Percentiles rank a stretch among this genome's conserved stretches.
These are phyloP conservation scores for Colletotrichum kahawae DNA, from an alignment of 2,329 filamentous ascomycete species.

Conservation along the genomic window DNA sequence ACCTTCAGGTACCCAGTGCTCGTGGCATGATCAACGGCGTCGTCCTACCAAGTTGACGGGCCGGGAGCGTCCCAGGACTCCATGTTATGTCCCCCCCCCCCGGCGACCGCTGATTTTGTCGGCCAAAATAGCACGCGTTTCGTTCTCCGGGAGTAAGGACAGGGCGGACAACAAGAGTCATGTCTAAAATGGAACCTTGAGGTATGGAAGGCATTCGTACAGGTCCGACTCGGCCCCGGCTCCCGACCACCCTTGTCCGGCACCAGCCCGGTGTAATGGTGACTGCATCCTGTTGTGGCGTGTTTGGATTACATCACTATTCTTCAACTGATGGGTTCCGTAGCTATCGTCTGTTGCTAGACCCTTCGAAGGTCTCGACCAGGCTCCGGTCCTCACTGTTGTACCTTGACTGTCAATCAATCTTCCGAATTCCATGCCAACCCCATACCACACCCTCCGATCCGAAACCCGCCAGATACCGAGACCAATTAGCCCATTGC, in stretches of 20 bases:
- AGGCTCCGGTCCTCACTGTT: not conserved
- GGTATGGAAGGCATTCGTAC: not conserved
- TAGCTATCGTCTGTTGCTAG: not conserved
- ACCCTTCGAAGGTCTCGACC: not conserved
- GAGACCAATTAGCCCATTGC: not conserved
- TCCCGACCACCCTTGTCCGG: not conserved
- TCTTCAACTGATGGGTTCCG: not conserved
- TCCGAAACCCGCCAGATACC: not conserved
- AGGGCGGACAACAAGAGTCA: not conserved
- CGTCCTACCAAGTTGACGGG: not conserved
- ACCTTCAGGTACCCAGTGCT: too few species aligned
- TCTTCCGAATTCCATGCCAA: not conserved
- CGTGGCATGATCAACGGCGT: not conserved
- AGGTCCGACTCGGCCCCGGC: not conserved
- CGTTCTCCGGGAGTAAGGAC: not conserved
- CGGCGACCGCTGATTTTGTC: not conserved
- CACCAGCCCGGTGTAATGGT: constrained; percentile 6
- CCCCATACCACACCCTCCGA: not conserved
- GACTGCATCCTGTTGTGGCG: constrained; percentile 3
- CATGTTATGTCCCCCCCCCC: not conserved
- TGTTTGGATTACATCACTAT: constrained; percentile 16
- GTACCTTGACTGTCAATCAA: not conserved
- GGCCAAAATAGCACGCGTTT: not conserved
- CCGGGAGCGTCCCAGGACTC: not conserved
- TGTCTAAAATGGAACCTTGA: not conserved